phyloP scores from a whole-genome alignment of 495 filamentous ascomycete genomes.

The Polyplosphaeria fusca region DNA sequence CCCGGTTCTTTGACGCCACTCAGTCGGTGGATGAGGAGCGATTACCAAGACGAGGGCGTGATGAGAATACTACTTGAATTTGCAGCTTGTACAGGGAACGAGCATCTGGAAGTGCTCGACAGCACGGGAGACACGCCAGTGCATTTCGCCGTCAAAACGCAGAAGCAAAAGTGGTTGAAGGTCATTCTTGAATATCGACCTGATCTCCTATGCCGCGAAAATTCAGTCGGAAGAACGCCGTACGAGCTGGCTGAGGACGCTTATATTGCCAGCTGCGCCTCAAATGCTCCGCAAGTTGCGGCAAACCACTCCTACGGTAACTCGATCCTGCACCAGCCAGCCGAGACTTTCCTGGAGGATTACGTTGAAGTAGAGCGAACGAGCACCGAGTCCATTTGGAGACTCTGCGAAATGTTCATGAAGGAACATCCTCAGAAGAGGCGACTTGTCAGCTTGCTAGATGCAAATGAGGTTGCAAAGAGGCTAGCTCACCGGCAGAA shows the following conservation, averaged over 20 bases:
- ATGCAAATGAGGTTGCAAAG: constrained; percentile 71
- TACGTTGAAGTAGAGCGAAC: constrained; percentile 9
- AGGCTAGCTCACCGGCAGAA: constrained; percentile 47
- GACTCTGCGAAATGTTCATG: constrained; percentile 32
- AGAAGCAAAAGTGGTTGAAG: constrained; percentile 41
- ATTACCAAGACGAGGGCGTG: constrained; percentile 37
- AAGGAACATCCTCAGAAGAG: constrained; percentile 47
- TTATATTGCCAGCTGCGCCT: constrained; percentile 44
- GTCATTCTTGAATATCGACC: constrained; percentile 55
- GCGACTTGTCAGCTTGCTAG: constrained; percentile 62
- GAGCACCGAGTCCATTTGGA: constrained; percentile 28
- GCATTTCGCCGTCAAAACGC: constrained; percentile 52
- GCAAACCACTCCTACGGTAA: background rate
- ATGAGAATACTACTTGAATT: constrained; percentile 47
- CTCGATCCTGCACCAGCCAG: background rate
- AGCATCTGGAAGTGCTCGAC: constrained; percentile 58
- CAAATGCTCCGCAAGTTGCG: background rate
- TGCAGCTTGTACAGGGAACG: constrained; percentile 46
- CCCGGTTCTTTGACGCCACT: constrained; percentile 53
- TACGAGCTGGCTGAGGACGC: constrained; percentile 59
- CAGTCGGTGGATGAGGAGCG: constrained; percentile 39
- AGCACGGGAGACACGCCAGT: constrained; percentile 64
- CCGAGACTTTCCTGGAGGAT: constrained; percentile 34
- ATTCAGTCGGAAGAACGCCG: constrained; percentile 66
- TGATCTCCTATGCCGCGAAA: constrained; percentile 61